These are phyloP conservation scores for Oehlia diaphana DNA, from an alignment of 192 early-diverging fungal genomes.

Conservation along the genomic window DNA sequence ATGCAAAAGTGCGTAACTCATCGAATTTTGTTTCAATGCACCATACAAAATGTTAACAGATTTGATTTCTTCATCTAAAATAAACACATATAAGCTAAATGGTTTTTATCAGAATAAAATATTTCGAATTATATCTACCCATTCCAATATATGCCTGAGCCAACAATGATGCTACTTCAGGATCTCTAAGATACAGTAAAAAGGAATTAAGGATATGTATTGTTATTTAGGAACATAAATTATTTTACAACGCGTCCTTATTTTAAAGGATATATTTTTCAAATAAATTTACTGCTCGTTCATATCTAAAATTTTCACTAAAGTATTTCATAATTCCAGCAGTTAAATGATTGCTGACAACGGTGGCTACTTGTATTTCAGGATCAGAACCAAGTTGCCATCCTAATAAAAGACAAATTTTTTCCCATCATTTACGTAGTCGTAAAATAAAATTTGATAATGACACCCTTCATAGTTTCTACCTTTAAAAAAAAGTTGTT, in stretches of 20 bases:
- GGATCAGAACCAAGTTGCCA: conserved; percentile 94
- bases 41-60: conserved; percentile 87
- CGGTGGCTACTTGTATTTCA: conserved; percentile 93
- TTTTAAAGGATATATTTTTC: conserved; percentile 51
- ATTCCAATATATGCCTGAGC: conserved; percentile 76
- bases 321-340: conserved; percentile 93
- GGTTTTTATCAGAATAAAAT: background rate
- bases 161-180: conserved; percentile 87
- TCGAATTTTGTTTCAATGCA: conserved; percentile 72
- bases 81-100: background rate
- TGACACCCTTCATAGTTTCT: background rate
- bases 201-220: conserved; percentile 35
- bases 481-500: conserved; percentile 84
- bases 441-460: background rate
- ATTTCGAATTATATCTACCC: conserved; percentile 24
- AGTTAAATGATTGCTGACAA: conserved; percentile 84
- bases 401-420: conserved; percentile 39
- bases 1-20: conserved; percentile 83
- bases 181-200: conserved; percentile 68
- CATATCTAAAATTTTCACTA: conserved; percentile 74
- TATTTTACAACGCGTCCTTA: background rate
- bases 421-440: background rate
- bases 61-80: conserved; percentile 87
- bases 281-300: conserved; percentile 80
- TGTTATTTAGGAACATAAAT: background rate